Evolutionary conservation across 306 rosid genomes (phyloP).

Genomic region (Rosa persica): DNA sequence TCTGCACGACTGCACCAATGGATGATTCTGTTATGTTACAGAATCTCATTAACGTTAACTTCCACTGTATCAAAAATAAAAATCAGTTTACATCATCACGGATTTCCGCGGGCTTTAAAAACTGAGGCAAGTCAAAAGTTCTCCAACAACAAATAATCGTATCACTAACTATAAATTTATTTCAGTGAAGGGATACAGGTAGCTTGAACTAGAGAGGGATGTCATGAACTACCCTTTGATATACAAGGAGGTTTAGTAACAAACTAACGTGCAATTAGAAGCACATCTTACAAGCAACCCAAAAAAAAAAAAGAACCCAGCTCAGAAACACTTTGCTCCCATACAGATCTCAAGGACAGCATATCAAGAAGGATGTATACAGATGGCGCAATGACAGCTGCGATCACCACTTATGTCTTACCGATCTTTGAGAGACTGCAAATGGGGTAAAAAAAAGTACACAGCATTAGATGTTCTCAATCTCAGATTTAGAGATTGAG

Average conservation of each 20-base stretch:
- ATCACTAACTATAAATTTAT: neutral
- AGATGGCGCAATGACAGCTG: neutral
- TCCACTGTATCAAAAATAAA: no score
- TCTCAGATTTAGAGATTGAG: neutral
- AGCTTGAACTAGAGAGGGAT: neutral
- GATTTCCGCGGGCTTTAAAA: no score
- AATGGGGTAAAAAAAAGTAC: neutral
- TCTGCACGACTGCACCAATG: no score
- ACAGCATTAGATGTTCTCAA: neutral
- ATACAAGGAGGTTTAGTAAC: neutral
- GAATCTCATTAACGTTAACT: no score
- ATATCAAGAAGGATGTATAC: neutral
- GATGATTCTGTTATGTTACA: no score
- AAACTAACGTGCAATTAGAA: neutral
- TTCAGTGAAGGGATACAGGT: neutral
- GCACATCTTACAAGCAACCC: neutral
- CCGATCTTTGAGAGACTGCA: slow-evolving; percentile 26
- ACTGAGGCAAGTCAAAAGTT: no score
- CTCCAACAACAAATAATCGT: neutral
- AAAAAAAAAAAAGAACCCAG: neutral
- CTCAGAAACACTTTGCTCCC: neutral
- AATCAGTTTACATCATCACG: no score
- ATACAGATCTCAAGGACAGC: neutral
- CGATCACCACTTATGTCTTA: neutral
- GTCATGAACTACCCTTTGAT: neutral